Evolutionary conservation across 2,329 filamentous ascomycete genomes (phyloP).

Genomic region (Calonectria honghensis): DNA sequence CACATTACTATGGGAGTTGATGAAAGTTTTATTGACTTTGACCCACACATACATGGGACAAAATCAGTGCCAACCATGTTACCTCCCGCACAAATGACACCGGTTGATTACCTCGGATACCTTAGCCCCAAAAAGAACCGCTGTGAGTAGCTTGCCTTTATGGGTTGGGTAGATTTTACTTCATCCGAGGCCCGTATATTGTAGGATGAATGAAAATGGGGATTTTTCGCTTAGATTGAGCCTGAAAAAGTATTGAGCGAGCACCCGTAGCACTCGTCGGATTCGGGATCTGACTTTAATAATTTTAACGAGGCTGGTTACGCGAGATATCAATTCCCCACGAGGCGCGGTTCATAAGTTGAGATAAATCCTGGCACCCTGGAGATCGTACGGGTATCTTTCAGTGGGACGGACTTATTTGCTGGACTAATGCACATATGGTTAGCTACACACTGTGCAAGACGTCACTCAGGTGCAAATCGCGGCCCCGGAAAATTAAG

Average conservation of each 20-base stretch:
- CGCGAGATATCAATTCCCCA: not conserved
- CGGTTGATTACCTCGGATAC: not conserved
- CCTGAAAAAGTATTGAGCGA: not conserved
- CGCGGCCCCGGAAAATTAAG: not conserved
- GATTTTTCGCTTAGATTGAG: not conserved
- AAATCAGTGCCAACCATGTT: not conserved
- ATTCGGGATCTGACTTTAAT: not conserved
- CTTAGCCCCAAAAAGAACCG: not conserved
- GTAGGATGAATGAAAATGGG: not conserved
- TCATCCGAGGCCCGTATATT: not conserved
- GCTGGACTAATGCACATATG: not conserved
- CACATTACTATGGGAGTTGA: not conserved
- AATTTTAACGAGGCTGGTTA: not conserved
- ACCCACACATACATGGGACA: not conserved
- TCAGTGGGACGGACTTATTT: not conserved
- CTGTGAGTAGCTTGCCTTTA: not conserved
- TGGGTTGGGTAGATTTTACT: not conserved
- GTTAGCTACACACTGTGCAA: not conserved
- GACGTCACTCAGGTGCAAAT: not conserved
- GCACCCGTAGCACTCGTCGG: not conserved
- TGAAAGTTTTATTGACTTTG: not conserved
- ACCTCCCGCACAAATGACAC: not conserved
- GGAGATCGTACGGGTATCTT: not conserved
- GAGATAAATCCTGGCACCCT: not conserved
- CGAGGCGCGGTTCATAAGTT: not conserved